Conservation (phyloP, 495 filamentous ascomycete species). For the Aspergillus bertholletiae region DNA sequence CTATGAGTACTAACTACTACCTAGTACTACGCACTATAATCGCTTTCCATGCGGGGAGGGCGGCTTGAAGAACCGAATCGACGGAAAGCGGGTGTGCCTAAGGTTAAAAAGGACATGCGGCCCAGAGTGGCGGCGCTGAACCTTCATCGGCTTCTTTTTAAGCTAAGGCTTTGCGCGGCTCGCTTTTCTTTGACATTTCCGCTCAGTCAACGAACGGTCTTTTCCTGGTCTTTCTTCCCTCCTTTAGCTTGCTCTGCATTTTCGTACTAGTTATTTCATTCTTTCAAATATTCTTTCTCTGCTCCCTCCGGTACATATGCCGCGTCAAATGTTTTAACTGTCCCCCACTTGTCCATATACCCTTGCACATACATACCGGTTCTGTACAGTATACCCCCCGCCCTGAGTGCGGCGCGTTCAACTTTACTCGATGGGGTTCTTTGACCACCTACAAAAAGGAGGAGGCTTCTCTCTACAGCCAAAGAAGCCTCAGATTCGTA, state of each 20-base stretch:
- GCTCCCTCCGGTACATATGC: slow-evolving; percentile 18
- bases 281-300: slow-evolving; percentile 13
- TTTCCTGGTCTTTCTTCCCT: slow-evolving; percentile 9
- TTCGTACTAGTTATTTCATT: slow-evolving; percentile 10
- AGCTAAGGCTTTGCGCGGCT: background rate
- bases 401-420: slow-evolving; percentile 1
- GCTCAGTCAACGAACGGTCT: background rate
- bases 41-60: background rate
- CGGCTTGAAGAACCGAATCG: background rate
- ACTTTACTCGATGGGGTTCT: slow-evolving; percentile 45
- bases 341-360: slow-evolving; percentile 4
- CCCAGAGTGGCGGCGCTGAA: slow-evolving; percentile 13
- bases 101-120: background rate
- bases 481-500: slow-evolving; percentile 47
- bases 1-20: too few relatives aligned
- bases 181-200: background rate
- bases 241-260: slow-evolving; percentile 13
- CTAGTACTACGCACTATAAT: background rate
- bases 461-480: slow-evolving; percentile 47
- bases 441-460: slow-evolving; percentile 54
- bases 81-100: background rate
- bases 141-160: background rate
- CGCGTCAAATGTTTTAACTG: slow-evolving; percentile 8
- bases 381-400: background rate
- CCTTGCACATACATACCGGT: background rate